Percentiles rank a stretch among this genome's conserved stretches.
These are phyloP conservation scores for Lagenidium sp. DNA, from an alignment of 352 stramenopile genomes.

Conservation along the genomic window DNA sequence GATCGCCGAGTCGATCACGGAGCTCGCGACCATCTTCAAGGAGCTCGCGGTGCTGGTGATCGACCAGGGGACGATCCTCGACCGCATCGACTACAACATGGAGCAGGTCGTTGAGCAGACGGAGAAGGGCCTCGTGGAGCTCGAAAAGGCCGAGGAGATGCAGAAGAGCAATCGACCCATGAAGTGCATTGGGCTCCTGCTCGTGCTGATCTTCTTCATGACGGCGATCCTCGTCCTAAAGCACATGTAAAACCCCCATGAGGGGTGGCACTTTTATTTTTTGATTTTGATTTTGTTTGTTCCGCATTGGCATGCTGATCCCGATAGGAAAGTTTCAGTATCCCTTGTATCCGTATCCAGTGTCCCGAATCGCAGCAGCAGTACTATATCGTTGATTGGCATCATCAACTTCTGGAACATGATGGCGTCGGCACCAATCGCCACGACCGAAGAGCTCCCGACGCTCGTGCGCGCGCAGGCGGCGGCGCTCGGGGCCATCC, in stretches of 20 bases:
- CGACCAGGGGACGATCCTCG: slow-evolving; percentile 99
- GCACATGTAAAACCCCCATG: slow-evolving; percentile 84
- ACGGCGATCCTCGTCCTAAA: slow-evolving; percentile 89
- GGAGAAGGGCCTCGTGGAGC: slow-evolving; percentile 96
- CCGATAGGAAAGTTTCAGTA: too few species aligned
- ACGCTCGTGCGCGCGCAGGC: slow-evolving; percentile 34
- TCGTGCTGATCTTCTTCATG: slow-evolving; percentile 93
- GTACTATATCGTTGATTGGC: too few species aligned
- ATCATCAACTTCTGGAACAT: too few species aligned
- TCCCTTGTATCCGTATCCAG: too few species aligned
- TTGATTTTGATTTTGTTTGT: too few species aligned
- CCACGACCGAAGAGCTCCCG: slow-evolving; percentile 7
- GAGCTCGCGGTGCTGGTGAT: slow-evolving; percentile 99
- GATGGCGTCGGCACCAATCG: neutral
- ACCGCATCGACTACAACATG: slow-evolving; percentile 99
- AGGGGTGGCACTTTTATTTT: too few species aligned
- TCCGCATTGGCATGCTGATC: too few species aligned
- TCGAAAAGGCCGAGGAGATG: slow-evolving; percentile 98
- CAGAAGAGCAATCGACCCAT: slow-evolving; percentile 97
- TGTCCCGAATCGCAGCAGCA: too few species aligned
- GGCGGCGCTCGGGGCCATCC: slow-evolving; percentile 35
- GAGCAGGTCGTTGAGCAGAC: slow-evolving; percentile 99
- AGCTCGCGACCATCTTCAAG: slow-evolving; percentile 99
- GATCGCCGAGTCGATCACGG: slow-evolving; percentile 98
- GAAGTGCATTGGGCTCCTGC: slow-evolving; percentile 90